Conservation (phyloP, 441 rosid genomes). For the Kokia cookei region DNA sequence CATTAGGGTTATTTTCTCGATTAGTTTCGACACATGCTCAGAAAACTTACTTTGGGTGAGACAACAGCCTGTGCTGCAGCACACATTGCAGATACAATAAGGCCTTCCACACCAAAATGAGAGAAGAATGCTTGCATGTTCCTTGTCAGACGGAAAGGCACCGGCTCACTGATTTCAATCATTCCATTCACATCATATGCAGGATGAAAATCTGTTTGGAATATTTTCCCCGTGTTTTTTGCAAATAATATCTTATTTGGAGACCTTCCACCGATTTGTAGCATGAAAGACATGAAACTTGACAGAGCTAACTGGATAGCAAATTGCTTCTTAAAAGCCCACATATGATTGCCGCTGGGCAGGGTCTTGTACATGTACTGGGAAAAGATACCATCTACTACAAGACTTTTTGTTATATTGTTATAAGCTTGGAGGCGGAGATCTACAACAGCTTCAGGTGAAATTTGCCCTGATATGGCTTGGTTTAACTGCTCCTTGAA, state of each 20-base stretch:
- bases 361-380: constrained; percentile 95
- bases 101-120: constrained; percentile 96
- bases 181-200: constrained; percentile 87
- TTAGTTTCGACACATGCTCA: neutral
- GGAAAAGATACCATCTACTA: constrained; percentile 77
- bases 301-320: constrained; percentile 95
- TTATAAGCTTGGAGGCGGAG: constrained; percentile 90
- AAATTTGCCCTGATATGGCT: constrained; percentile 84
- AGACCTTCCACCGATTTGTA: constrained; percentile 98
- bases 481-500: constrained; percentile 97
- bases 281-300: constrained; percentile 94
- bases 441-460: constrained; percentile 86
- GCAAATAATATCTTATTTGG: constrained; percentile 96
- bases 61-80: constrained; percentile 93
- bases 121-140: constrained; percentile 96
- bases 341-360: constrained; percentile 80
- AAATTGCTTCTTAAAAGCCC: constrained; percentile 98
- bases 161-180: constrained; percentile 90
- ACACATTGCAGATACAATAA: constrained; percentile 79
- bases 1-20: neutral
- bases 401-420: constrained; percentile 66
- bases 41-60: constrained; percentile 64
- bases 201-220: constrained; percentile 98
- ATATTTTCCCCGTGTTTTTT: constrained; percentile 88
- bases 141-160: constrained; percentile 92